Base-by-base conservation (phyloP, 768 basidiomycete species). In the Lentinus tigrinus region DNA sequence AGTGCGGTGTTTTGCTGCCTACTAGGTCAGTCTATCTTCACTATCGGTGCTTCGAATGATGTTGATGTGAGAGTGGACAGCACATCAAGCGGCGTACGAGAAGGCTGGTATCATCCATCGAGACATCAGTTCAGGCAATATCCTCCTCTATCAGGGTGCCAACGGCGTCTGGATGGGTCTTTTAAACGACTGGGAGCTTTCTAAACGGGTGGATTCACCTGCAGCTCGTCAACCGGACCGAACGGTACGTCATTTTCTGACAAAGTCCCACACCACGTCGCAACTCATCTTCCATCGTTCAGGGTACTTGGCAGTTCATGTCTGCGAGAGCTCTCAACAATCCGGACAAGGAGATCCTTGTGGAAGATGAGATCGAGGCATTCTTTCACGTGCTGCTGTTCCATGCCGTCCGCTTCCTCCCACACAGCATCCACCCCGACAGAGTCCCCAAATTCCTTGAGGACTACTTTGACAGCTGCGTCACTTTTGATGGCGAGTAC, bases 141-240 rank as follows among this genome's bases (percentile, higher is more conserved):
- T 58, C 38, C 50, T 58, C 27, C 31, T 58, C 1, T 26, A 44
- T 7, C 23, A 23, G 14, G 14, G 23, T 3, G 37, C 19, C 9
- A n/a, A 47, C 16, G 36, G 24, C 2, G 19, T 4, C 5, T 44
- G 31, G 34, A 7, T 17, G 1, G 57, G 57, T 2, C 21, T 43
- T 8, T 54, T 60, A 19, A 60, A 43, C 27, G 59, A 60, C 34
- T 60, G 59, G 59, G 59, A 60, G 19, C 44, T 55, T 6, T 43
- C 59, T 11, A 47, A 54, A 24, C 17, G 46, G 13, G 19, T 37
- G 11, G 23, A 47, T 13, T 24, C 31, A 21, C 44, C 44, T 19
- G 46, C n/a, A 4, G 44, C 17, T 8, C 54, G 36, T 19, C 54
- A 47, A 16, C 54, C 46, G 16, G 54, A 54, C 16, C 17, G 54